Base-by-base conservation (phyloP, 208 protist species). In the Acanthamoeba sp. region DNA sequence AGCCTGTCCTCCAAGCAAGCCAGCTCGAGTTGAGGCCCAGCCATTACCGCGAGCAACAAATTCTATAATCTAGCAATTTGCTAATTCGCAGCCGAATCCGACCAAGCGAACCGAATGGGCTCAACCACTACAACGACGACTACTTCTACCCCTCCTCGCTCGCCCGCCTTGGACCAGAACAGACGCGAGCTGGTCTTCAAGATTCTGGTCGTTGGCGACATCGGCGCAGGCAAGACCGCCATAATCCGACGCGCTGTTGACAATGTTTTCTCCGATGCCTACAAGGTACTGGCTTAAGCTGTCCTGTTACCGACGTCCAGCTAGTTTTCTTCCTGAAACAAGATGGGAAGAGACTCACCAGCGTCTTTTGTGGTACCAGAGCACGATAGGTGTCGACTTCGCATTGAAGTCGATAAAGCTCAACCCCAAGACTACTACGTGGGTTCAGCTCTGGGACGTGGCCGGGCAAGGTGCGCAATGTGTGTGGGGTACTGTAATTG, bases 221-320 rank as follows among this genome's bases (percentile, higher is more conserved):
- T 96, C 50, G 98, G 96, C 27, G 97, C 97, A 1, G 98, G 98
- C 36, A 99, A 99, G 90, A 98, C 98, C 1, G 97, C 94, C 55
- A 96, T 99, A 40, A 98, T 99, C 66, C 96, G 98, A 69, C 87
- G 97, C 45, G 98, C 98, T 71, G 98, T 98, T 34, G 98, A 98
- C 92, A 96, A 97, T 76, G 97, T 98, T 48, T 98, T 98, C 95
- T 97, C 97, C 14, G 92, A 95, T 36, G 76, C 95, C 48, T 98
- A 98, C 93, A 98, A 98, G 95, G 95, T 96, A 69, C 98, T 96
- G 20, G n/a, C n/a, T n/a, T n/a, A n/a, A n/a, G n/a, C n/a, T 5
- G 9, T 55, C 48, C 48, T 55, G 14, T 7, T 14, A 50, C 9
- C 14, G 45, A 7, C 48, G 16, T 42, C 10, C 69, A 32, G 95